Evolutionary conservation across 345 rosid species (phyloP).

Genomic region (Laguncularia racemosa): DNA sequence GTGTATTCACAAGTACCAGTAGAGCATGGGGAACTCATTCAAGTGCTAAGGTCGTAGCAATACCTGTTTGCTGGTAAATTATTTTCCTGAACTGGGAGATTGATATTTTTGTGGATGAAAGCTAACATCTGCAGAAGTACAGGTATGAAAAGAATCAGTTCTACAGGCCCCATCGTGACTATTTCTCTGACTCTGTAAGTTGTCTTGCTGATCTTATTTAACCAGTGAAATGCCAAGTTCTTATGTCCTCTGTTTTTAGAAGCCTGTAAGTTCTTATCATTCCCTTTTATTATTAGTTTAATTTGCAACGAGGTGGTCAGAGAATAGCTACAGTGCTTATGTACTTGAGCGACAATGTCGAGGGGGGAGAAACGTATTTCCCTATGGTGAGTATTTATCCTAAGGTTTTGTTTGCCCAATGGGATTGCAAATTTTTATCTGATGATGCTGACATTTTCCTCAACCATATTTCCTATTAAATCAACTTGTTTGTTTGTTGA

Average conservation of each 20-base stretch:
- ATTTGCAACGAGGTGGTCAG: slow-evolving; percentile 90
- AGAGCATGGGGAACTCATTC: slow-evolving; percentile 93
- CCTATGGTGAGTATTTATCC: slow-evolving; percentile 54
- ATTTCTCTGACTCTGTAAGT: slow-evolving; percentile 87
- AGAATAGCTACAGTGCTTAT: slow-evolving; percentile 88
- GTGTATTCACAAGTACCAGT: slow-evolving; percentile 88
- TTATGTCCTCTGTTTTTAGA: not conserved
- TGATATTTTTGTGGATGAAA: slow-evolving; percentile 33
- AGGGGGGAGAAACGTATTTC: slow-evolving; percentile 97
- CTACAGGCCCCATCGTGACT: slow-evolving; percentile 95
- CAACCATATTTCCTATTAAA: not conserved
- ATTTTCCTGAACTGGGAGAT: slow-evolving; percentile 12
- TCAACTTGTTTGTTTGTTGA: not conserved
- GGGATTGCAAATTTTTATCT: no score
- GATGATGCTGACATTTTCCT: not conserved
- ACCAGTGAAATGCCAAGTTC: not conserved
- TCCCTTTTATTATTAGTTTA: slow-evolving; percentile 41
- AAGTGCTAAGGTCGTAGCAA: slow-evolving; percentile 70
- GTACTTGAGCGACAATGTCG: slow-evolving; percentile 79
- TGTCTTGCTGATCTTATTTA: not conserved
- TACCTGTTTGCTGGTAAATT: slow-evolving; percentile 14
- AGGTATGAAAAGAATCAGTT: slow-evolving; percentile 84
- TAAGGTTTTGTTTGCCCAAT: not conserved
- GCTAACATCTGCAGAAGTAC: slow-evolving; percentile 75
- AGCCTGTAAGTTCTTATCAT: not conserved